Base-by-base conservation (phyloP, 2,329 filamentous ascomycete species). In the Aspergillus sp. region DNA sequence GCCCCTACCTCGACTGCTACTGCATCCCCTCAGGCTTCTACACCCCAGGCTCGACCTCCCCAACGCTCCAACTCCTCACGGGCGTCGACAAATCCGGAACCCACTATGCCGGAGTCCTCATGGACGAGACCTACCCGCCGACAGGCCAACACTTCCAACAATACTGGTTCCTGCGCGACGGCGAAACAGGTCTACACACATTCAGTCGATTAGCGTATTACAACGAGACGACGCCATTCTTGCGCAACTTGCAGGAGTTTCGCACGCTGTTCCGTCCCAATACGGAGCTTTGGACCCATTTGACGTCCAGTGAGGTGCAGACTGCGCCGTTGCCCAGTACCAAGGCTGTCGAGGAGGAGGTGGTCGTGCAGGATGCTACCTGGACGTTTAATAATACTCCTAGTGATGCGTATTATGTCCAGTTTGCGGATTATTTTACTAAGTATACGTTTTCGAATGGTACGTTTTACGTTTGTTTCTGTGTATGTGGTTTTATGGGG, bases 151-250 rank as follows among this genome's bases (percentile, higher is more conserved):
- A 83, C 5, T 76, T 89, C 15, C 82, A 88, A 66, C 86, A 88
- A 67, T 89, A 88, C 70, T 89, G 85, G 84, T 89, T 89, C 65
- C 73, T 89, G 2, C 78, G 84, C 10, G 85, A 87, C 48, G 83
- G 82, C 1, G 86, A 89, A 70, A 88, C 86, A 0, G 86, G 86
- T 0, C 70, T 88, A 38, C 86, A 89, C 67, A 83, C 81, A 0
- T 89, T 88, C 71, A 84, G 80, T 59, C 81, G 85, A n/a, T 72
- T 87, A 9, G 79, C 81, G 0, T 89, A 89, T 65, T 76, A 85
- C 70, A 88, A 87, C 68, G 79, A 81, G 59, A 82, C 81, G 0
- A 82, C 76, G 1, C 85, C 85, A 0, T 84, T 84, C 61, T 72
- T 87, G 53, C 78, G 86, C 10, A 85, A 85, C 58, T 68, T 88